Evolutionary conservation across 2,329 filamentous ascomycete species (phyloP), one percentile per base, ranked within the genome.

Genomic region (Penicillium hesseltinei): DNA sequence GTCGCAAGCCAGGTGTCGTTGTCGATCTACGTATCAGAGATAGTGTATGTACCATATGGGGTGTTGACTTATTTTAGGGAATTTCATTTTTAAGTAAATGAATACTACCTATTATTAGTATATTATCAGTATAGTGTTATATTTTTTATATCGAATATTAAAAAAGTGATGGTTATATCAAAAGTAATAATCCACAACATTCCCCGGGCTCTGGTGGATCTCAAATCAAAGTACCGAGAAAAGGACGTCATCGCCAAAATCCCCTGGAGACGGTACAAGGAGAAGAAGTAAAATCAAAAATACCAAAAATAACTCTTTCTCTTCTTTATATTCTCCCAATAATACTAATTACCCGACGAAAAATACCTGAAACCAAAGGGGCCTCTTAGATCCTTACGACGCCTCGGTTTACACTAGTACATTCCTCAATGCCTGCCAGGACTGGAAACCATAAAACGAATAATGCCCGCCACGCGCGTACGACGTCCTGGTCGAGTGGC

Each of bases 381-480:
- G 60, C 29, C 11, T 31, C 38, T 54, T 36, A 8, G 31, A 51
- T 50, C 45, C 25, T 55, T 50, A 50, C 52, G 21, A 23, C 29
- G 9, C 38, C 53, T 38, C 57, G 54, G 51, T 58, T 61, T 61
- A 64, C 60, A 62, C 64, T 47, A 47, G 65, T 58, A 57, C 62
- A 64, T 62, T 62, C 64, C 54, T 59, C 62, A 67, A 60, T 65
- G 69, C 63, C 59, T 50, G 48, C 62, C 58, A 63, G 56, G 57
- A 59, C 58, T 19, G 59, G 59, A 39, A 56, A 54, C 50, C 62
- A 69, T 59, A 73, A 69, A 60, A 47, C 61, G 25, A 67, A 69
- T 67, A 62, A 73, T 73, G 71, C 70, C 59, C 70, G 66, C 61
- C 72, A 73, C 60, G 66, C 66, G 61, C 70, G 72, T 56, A 66